Base-by-base conservation (phyloP, 805 yeast genomes). In the Yarrowia porcina region DNA sequence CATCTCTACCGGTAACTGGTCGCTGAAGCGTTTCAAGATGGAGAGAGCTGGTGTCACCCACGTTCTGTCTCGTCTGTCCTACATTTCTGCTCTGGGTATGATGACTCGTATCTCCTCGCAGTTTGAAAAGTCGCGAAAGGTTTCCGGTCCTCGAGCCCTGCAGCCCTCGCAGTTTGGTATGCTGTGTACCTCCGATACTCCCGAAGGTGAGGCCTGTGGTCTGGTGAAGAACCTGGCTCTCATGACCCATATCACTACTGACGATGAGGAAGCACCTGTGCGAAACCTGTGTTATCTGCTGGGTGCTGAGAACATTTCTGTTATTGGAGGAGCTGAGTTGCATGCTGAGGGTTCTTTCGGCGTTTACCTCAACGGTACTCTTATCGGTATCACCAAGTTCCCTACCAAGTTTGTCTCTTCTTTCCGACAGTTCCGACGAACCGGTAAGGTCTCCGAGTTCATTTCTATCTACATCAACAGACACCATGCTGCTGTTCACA, bases 181-280 rank as follows among this genome's bases (percentile, higher is more conserved):
- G 98, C 80, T 94, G 65, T 94, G 99, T 80, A 90, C 98, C 7
- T 89, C 98, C 0, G 99, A 94, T 82, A 94, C 99, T 0, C 99
- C 99, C 1, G 99, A 94, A 82, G 99, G 99, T 81, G 99, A 94
- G 76, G 99, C 99, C 0, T 94, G 99, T 84, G 99, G 99, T 72
- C 82, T 94, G 75, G 99, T 94, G 36, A 94, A 94, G 77, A 94
- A 94, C 73, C 79, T 94, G 74, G 99, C 99, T 1, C 80, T 94
- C 50, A 94, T 94, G 99, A 94, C 99, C 11, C 99, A 94, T 75
- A 94, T 94, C 71, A 94, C 99, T 4, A 93, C 99, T 0, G 99
- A 94, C 75, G 97, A 90, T 69, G 99, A 94, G 74, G 97, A 93
- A 70, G 89, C 81, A 10, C 98, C 99, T 17, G 84, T 94, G 39